A percentile compares a stretch with the other conserved stretches of the same genome.
phyloP scores from a whole-genome alignment of 108 stramenopile species.

The Mediolabrus comicus region DNA sequence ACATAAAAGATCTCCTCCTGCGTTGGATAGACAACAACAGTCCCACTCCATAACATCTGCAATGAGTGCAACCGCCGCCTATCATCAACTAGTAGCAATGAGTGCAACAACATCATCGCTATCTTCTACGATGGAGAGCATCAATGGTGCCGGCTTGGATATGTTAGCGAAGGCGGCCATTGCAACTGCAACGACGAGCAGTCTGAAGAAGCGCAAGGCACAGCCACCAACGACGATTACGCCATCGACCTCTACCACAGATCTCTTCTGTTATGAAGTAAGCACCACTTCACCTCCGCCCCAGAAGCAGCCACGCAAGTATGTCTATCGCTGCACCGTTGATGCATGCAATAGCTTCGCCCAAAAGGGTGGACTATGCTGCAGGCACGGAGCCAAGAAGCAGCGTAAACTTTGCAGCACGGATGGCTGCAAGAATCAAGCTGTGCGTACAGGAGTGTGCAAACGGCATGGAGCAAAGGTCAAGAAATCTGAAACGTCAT shows the following conservation, averaged over 20 bases:
- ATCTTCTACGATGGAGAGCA: too few species aligned
- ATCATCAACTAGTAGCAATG: too few species aligned
- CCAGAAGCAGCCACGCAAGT: background rate
- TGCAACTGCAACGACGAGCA: background rate
- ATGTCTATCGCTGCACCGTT: background rate
- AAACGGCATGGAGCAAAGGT: slow-evolving; percentile 8
- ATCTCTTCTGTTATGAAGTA: background rate
- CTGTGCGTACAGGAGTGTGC: background rate
- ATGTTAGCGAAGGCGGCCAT: background rate
- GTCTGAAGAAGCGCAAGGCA: background rate
- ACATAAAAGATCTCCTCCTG: too few species aligned
- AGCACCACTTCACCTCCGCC: background rate
- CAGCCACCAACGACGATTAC: background rate
- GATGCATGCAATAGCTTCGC: slow-evolving; percentile 9
- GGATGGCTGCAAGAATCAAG: background rate
- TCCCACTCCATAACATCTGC: too few species aligned
- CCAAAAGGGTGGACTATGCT: slow-evolving; percentile 10
- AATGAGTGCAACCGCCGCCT: background rate
- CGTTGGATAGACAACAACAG: too few species aligned
- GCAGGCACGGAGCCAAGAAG: slow-evolving; percentile 14
- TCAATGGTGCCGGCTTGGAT: too few species aligned
- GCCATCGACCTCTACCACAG: background rate
- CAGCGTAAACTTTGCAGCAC: slow-evolving; percentile 4
- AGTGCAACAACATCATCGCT: too few species aligned
- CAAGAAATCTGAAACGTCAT: background rate